A percentile compares a stretch with the other conserved stretches of the same genome.
Conservation (phyloP, 1,284 basidiomycete genomes). For the Moesziomyces aphidis region DNA sequence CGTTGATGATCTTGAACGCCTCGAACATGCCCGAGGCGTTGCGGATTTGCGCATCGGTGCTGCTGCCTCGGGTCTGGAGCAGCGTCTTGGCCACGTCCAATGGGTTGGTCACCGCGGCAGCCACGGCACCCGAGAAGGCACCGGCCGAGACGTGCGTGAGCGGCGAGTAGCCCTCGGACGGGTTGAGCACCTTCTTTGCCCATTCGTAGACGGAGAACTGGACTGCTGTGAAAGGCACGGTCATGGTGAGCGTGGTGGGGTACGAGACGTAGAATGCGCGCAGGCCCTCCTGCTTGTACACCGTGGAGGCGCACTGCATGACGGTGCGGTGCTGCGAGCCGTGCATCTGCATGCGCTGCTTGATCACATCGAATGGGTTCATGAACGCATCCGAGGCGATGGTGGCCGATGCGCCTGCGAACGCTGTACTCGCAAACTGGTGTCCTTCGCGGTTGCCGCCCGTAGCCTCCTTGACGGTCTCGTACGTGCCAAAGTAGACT, state of each 20-base stretch:
- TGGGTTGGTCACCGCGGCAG: conserved; percentile 94
- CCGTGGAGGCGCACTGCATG: conserved; percentile 80
- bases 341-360: conserved; percentile 98
- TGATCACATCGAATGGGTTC: conserved; percentile 99
- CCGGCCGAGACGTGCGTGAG: conserved; percentile 90
- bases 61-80: conserved; percentile 91
- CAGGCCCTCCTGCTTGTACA: conserved; percentile 88
- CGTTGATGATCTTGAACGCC: conserved; percentile 89
- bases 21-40: conserved; percentile 86
- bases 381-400: conserved; percentile 96
- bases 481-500: conserved; percentile 96
- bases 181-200: conserved; percentile 88
- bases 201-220: conserved; percentile 98
- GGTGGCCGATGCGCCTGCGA: conserved; percentile 94
- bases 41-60: conserved; percentile 83
- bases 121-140: conserved; percentile 90
- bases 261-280: conserved; percentile 97
- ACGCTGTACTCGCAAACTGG: conserved; percentile 84
- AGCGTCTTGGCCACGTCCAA: conserved; percentile 99
- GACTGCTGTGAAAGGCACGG: conserved; percentile 96
- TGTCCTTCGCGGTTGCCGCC: conserved; percentile 87
- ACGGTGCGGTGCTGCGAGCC: conserved; percentile 89
- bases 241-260: conserved; percentile 92
- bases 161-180: conserved; percentile 87
- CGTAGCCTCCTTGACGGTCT: conserved; percentile 90